Base-by-base conservation (phyloP, 1,284 basidiomycete species). In the Cutaneotrichosporon mucoides region DNA sequence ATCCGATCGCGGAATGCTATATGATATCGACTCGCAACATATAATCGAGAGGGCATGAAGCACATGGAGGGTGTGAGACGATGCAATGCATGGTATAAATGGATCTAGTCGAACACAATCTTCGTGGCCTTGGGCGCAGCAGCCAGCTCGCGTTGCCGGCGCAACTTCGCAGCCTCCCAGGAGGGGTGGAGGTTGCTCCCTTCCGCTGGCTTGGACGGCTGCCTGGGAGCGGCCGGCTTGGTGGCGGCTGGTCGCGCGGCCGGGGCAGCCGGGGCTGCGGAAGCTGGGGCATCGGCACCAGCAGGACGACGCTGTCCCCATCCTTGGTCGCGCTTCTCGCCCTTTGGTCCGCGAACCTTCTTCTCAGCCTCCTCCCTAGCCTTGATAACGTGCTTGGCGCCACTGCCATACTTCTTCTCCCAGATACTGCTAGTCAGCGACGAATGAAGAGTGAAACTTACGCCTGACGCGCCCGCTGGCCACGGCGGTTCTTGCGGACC, bases 341-440 rank as follows among this genome's bases (percentile, higher is more conserved):
- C 57, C 34, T 56, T 46, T 16, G 57, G 56, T 0, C 57, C 57
- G 38, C 56, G 61, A 33, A 37, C 11, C 36, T 24, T 38, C 60
- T 56, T 59, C 52, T 68, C 61, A 37, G 68, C 67, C 49, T 70
- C 76, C 56, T 74, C 72, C 12, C 61, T 56, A 24, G 84, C 81
- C 68, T 85, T 88, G 75, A 88, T 87, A 77, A 94, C 82, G 77
- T 97, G 94, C 74, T 94, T 95, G 11, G 94, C 94, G 61, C 87
- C 86, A 64, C 82, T 85, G 56, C 94, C 94, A 71, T 86, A 97
- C 77, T 94, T 97, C 79, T 93, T 94, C 80, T 96, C 94, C 92
- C 93, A 97, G 65, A 98, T 94, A 1, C 93, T 96, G 68, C 24
- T 13, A 3, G 59, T 64, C 56, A 64, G 59, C 24, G 24, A 24